Conservation (phyloP, 2,329 filamentous ascomycete genomes). For the Ophiostoma sp. region DNA sequence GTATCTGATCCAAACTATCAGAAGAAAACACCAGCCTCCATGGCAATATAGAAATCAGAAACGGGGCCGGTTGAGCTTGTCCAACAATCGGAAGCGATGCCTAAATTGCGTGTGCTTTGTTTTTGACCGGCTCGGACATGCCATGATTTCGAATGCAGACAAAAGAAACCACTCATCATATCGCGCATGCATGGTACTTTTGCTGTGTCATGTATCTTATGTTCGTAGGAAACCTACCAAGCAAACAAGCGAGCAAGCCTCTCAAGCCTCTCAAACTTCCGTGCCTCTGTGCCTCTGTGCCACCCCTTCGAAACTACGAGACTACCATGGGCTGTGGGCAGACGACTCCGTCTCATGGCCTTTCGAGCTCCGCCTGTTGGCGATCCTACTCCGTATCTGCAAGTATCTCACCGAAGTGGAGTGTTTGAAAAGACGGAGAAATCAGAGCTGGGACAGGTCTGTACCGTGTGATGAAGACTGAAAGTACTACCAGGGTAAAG, state of each 20-base stretch:
- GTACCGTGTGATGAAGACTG: neutral
- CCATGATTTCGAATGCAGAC: neutral
- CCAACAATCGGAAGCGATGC: neutral
- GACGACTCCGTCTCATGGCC: too few species aligned
- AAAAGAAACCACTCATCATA: neutral
- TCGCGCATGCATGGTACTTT: conserved; percentile 2
- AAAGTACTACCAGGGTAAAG: neutral
- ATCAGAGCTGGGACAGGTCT: neutral
- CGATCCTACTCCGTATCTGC: conserved; percentile 6
- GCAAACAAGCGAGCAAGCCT: neutral
- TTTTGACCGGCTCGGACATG: neutral
- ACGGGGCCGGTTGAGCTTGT: neutral
- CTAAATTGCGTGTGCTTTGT: neutral
- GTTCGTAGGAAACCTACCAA: neutral
- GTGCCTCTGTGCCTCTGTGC: too few species aligned
- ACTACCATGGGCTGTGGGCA: too few species aligned
- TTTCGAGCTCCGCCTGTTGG: neutral
- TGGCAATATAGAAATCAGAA: neutral
- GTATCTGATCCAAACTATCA: neutral
- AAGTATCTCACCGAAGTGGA: conserved; percentile 5
- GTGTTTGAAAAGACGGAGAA: neutral
- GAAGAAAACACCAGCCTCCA: too few species aligned
- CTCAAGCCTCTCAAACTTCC: neutral
- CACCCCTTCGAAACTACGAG: too few species aligned
- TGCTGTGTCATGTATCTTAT: conserved; percentile 2